Evolutionary conservation across 805 yeast genomes (phyloP).

Genomic region (Torulaspora maleeae): DNA sequence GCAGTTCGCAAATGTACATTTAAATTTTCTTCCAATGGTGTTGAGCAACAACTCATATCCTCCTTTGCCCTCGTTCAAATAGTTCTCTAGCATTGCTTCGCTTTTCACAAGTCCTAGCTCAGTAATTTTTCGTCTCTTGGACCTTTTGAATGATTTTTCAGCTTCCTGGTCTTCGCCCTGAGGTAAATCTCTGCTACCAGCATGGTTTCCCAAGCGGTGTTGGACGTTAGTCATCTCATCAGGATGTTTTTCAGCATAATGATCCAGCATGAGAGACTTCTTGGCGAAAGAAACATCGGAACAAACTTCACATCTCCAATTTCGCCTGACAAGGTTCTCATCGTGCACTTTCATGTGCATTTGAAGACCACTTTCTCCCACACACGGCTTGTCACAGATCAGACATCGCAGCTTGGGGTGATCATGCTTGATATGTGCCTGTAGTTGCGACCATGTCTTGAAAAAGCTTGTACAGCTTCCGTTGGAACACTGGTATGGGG

Average conservation of each 20-base stretch:
- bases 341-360: constrained; percentile 75
- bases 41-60: constrained; percentile 33
- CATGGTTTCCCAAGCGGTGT: neutral
- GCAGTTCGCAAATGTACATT: constrained; percentile 52
- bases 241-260: constrained; percentile 47
- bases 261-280: constrained; percentile 53
- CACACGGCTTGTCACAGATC: constrained; percentile 65
- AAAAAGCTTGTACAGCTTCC: constrained; percentile 58
- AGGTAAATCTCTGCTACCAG: neutral
- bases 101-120: constrained; percentile 20
- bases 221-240: constrained; percentile 7
- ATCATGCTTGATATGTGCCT: constrained; percentile 60
- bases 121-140: constrained; percentile 13
- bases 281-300: constrained; percentile 44
- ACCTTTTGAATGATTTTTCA: neutral
- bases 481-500: constrained; percentile 53
- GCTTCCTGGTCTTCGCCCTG: neutral
- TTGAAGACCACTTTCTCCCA: constrained; percentile 62
- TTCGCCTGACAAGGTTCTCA: constrained; percentile 43
- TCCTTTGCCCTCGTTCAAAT: constrained; percentile 24
- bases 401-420: constrained; percentile 68
- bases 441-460: constrained; percentile 69
- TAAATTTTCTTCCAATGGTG: constrained; percentile 35
- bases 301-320: constrained; percentile 67
- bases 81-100: constrained; percentile 24